Base-by-base conservation (phyloP, 768 basidiomycete genomes). In the Hygrophorus pudorinus region DNA sequence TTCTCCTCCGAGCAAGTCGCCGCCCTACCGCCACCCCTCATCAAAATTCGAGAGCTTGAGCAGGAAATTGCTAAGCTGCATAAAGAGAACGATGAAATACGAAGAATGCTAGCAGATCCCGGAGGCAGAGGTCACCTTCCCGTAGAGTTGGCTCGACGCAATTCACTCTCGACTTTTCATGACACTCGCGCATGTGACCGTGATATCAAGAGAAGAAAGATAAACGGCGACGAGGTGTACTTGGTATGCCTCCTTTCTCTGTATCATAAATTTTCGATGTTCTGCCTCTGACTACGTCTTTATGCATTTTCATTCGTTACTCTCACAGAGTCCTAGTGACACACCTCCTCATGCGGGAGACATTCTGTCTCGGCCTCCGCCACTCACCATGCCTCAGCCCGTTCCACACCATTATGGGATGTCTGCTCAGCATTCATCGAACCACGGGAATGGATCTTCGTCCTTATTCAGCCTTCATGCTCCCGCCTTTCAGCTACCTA, bases 11-110 rank as follows among this genome's bases (percentile, higher is more conserved):
- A 89, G 55, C 81, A 88, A 52, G 77, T 86, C 18, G 72, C 76
- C 2, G 76, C 78, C 0, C 68, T 87, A 2, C 84, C 85, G 0
- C 80, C 85, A 1, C 81, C 84, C 0, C 67, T 82, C 7, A 62
- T 77, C 52, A 82, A 84, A 55, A 84, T 90, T 53, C 77, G 82
- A 21, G 87, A 88, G 57, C 76, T 91, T 42, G 83, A 89, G 59
- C 78, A 85, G 55, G 88, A 91, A 57, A 87, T 85, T 54, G 63
- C 70, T 42, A 67, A 79, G 8, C 68, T 89, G 4, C 72, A 73
- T 45, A 78, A 78, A 51, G 83, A 88, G 61, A 81, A 81, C 55
- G 81, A 85, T 12, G 79, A 84, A 27, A 67, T 86, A 31, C 73
- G 83, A n/a, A 74, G 79, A 38, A 66, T 84, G 50, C 68, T 86